Base-by-base conservation (phyloP, 257 asterid species). In the Capsicum pubescens region DNA sequence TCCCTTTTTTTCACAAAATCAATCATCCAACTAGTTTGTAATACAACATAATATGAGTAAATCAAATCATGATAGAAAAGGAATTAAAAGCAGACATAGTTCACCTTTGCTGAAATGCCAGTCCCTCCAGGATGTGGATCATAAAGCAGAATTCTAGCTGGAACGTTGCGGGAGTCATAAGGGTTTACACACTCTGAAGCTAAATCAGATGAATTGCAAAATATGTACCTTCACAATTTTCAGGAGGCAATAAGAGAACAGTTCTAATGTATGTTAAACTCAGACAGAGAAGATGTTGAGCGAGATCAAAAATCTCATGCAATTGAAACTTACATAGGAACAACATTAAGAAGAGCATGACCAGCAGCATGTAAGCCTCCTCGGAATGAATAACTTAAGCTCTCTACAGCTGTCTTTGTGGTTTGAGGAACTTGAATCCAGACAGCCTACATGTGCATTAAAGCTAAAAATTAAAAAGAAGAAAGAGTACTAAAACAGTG, bases 121-220 rank as follows among this genome's bases (percentile, higher is more conserved):
- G 98, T 91, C 59, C 98, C 98, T 84, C 99, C 99, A 83, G 98
- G 98, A 86, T 85, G 97, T 84, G 98, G 98, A 89, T 96, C 99
- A 77, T 96, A 96, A 60, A 96, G 98, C 68, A 96, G 88, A 90
- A 94, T 88, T 90, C 99, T 93, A 87, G 93, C 98, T 5, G 98
- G 99, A 87, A 87, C 85, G 84, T 92, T 89, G 84, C 93, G 97
- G 74, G 86, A 58, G 83, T 94, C 99, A 50, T 93, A 90, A 72
- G 98, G 98, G 85, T 96, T 94, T 80, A 93, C 91, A 84, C 99
- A 96, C 87, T 94, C 99, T 46, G 98, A 86, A 60, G 98, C 97
- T 89, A 96, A 84, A 86, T 96, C 99, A 79, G 98, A 93, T 78
- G 89, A 91, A 88, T 92, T 96, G 91, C 98, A 94, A 81, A 90